A percentile compares a stretch with the other conserved stretches of the same genome.
phyloP scores from a whole-genome alignment of 768 basidiomycete genomes.

The Amanita pallidorosea region DNA sequence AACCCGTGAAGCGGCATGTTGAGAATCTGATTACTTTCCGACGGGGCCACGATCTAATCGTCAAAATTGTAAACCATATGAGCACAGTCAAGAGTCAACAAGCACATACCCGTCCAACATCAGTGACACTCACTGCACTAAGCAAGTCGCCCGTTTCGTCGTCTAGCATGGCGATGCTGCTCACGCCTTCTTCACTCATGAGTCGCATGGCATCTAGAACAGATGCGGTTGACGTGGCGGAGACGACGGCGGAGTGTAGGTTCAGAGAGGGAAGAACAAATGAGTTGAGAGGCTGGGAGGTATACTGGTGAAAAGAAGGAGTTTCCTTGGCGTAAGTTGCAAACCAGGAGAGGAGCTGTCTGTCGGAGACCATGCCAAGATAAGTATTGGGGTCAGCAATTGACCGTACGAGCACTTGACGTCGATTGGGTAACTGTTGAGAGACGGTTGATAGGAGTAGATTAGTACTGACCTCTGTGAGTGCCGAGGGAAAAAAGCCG shows the following conservation, averaged over 20 bases:
- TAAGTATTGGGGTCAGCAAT: conserved; percentile 32
- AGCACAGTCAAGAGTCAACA: background rate
- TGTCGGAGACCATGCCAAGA: conserved; percentile 70
- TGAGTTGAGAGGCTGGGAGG: conserved; percentile 44
- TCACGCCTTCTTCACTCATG: conserved; percentile 82
- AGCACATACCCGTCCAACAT: conserved; percentile 55
- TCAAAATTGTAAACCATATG: background rate
- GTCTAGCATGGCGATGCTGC: conserved; percentile 70
- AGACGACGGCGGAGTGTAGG: conserved; percentile 52
- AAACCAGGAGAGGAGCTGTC: conserved; percentile 61
- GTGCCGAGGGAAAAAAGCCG: conserved; percentile 58
- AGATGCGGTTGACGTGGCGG: conserved; percentile 45
- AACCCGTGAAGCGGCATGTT: conserved; percentile 60
- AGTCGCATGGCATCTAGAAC: conserved; percentile 76
- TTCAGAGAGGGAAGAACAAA: conserved; percentile 57
- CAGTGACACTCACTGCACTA: conserved; percentile 76
- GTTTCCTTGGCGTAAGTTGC: conserved; percentile 38
- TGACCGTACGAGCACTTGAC: conserved; percentile 45
- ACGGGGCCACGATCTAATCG: conserved; percentile 62
- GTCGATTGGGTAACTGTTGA: background rate
- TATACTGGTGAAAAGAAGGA: conserved; percentile 32
- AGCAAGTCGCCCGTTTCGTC: conserved; percentile 50
- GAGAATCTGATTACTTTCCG: conserved; percentile 70
- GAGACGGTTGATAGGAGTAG: background rate
- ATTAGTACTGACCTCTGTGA: conserved; percentile 45